phyloP scores from a whole-genome alignment of 148 eudicot genomes.

The Polygonum maritimum region DNA sequence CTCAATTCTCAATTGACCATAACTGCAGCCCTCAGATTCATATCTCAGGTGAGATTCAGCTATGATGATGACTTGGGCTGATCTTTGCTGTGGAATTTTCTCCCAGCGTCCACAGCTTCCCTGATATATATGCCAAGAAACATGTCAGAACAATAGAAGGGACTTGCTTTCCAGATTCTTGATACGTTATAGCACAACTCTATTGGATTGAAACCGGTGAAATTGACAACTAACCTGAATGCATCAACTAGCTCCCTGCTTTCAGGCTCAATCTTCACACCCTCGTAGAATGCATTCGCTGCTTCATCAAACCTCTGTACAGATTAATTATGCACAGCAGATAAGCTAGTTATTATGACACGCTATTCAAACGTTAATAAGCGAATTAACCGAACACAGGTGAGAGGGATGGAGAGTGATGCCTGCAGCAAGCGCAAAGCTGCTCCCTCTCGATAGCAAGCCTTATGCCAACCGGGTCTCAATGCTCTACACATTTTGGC shows the following conservation, averaged over 20 bases:
- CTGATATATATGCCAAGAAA: conserved; percentile 24
- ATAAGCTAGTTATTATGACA: background rate
- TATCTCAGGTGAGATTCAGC: background rate
- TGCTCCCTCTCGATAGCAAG: conserved; percentile 90
- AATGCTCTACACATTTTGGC: conserved; percentile 66
- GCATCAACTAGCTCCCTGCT: conserved; percentile 75
- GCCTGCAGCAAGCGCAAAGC: conserved; percentile 68
- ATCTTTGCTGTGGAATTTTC: conserved; percentile 47
- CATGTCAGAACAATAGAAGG: background rate
- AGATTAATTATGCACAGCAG: background rate
- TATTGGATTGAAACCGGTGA: no score
- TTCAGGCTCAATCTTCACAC: conserved; percentile 82
- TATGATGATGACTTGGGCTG: conserved; percentile 26
- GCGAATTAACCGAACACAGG: no score
- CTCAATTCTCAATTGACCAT: background rate
- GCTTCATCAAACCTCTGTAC: conserved; percentile 91
- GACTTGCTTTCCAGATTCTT: background rate
- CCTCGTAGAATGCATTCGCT: conserved; percentile 92
- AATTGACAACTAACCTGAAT: conserved; percentile 46
- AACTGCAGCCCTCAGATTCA: background rate
- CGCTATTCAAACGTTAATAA: background rate
- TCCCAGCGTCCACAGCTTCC: conserved; percentile 93
- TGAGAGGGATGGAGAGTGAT: conserved; percentile 13
- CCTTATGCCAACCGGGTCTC: conserved; percentile 89
- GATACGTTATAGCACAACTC: no score